These are phyloP conservation scores for Aspergillus persii DNA, from an alignment of 2,329 filamentous ascomycete genomes.

Conservation along the genomic window DNA sequence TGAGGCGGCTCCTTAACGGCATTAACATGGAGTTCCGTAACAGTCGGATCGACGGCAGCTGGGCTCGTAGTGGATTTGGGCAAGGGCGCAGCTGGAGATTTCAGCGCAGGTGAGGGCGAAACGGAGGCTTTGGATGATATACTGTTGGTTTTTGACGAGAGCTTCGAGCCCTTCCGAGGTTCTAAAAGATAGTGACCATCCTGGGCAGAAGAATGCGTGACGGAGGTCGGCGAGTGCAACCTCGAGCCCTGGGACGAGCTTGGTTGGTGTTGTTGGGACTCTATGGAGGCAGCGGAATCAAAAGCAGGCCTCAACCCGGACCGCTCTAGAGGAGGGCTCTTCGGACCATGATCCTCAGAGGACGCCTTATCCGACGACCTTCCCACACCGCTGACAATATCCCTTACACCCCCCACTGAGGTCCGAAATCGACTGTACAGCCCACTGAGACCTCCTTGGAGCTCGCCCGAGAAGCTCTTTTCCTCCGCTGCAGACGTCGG, in stretches of 20 bases:
- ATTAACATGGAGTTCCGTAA: constrained; percentile 47
- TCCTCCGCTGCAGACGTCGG: constrained; percentile 63
- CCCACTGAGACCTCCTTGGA: constrained; percentile 84
- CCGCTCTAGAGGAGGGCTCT: constrained; percentile 27
- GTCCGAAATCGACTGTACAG: constrained; percentile 83
- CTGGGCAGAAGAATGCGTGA: constrained; percentile 29
- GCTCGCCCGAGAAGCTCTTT: constrained; percentile 68
- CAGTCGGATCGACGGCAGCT: constrained; percentile 43
- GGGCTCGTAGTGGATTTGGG: constrained; percentile 32
- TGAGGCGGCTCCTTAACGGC: constrained; percentile 29
- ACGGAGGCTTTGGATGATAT: constrained; percentile 43
- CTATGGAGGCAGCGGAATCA: constrained; percentile 21
- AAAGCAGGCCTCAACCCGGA: constrained; percentile 25
- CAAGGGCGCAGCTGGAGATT: constrained; percentile 37
- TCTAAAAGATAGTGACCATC: constrained; percentile 25
- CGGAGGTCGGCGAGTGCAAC: constrained; percentile 36
- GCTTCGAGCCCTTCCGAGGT: constrained; percentile 34
- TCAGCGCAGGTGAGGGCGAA: constrained; percentile 36
- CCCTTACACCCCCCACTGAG: constrained; percentile 70
- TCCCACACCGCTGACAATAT: constrained; percentile 42
- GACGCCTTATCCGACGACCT: constrained; percentile 30
- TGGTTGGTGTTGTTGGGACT: constrained; percentile 26
- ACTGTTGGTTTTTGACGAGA: constrained; percentile 43
- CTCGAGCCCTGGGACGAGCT: constrained; percentile 38
- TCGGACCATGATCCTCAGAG: constrained; percentile 24